Evolutionary conservation across 495 filamentous ascomycete species (phyloP), one percentile per base, ranked within the genome.

Genomic region (Articulospora tetracladia): DNA sequence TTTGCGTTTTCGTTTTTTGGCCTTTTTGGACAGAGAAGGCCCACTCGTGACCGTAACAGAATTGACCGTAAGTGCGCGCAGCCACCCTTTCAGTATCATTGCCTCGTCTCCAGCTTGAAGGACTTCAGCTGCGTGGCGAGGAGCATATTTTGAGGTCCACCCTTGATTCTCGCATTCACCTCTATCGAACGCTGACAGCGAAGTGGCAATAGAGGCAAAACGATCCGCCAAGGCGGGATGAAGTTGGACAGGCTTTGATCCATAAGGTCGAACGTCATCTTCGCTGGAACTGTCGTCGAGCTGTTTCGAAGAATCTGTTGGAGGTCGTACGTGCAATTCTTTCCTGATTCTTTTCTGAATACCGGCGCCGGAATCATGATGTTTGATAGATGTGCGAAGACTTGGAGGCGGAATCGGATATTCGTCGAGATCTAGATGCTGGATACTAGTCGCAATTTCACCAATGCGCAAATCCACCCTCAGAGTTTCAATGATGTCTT

Each of bases 121-220:
- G 1, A 97, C 88, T 59, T 93, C 83, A 6, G 75, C 76, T 1
- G 91, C 85, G 24, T 69, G 75, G 27, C 67, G 74, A 0, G 95
- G 95, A 0, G 91, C 84, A 76, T 97, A 97, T 64, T 99, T 99
- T 27, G 92, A 86, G 1, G 75, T 66, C 95, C 95, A 99, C 41
- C 84, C 73, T 25, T 78, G 75, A 0, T 74, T 78, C 65, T 98
- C 94, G 64, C 86, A 96, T 41, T 82, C 76, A 19, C 83, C 86
- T 62, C 70, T 82, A 72, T 99, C 95, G 67, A 94, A 97, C 17
- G 94, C 85, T 0, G 86, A 91, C 17, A 91, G 76, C 0, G 81
- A 78, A 1, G 72, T 76, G 19, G 73, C 68, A 22, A 98, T 79
- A 4, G 75, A 78, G 1, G 78, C 66, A 57, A 86, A 88, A 1